A percentile compares a stretch with the other conserved stretches of the same genome.
Evolutionary conservation across 2,329 filamentous ascomycete genomes (phyloP).

Genomic region (Hymenoscyphus fraxineus): DNA sequence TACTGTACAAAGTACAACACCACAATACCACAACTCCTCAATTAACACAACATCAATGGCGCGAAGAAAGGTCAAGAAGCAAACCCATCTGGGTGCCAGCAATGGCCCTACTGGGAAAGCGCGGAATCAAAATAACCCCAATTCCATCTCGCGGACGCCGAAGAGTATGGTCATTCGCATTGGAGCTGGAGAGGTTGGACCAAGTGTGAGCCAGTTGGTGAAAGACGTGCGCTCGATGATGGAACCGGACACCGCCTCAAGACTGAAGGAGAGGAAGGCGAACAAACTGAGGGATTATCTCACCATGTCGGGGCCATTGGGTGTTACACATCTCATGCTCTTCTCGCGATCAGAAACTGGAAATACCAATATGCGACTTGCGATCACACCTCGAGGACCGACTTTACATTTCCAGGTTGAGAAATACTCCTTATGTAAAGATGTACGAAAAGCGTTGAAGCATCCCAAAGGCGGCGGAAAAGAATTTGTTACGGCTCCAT

Average conservation of each 20-base stretch:
- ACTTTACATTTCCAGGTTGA: constrained; percentile 93
- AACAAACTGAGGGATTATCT: constrained; percentile 91
- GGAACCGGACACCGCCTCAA: constrained; percentile 88
- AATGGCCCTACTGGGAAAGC: constrained; percentile 48
- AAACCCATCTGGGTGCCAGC: constrained; percentile 71
- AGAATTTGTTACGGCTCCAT: constrained; percentile 78
- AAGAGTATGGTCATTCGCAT: constrained; percentile 99
- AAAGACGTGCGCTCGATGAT: constrained; percentile 89
- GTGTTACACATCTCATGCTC: constrained; percentile 86
- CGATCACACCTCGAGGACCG: constrained; percentile 82
- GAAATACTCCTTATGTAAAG: constrained; percentile 89
- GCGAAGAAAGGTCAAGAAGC: constrained; percentile 78
- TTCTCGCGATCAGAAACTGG: constrained; percentile 87
- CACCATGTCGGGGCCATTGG: constrained; percentile 90
- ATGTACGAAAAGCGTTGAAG: constrained; percentile 78
- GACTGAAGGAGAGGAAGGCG: constrained; percentile 82
- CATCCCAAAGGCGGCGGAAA: constrained; percentile 79
- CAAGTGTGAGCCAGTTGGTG: constrained; percentile 86
- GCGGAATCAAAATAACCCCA: constrained; percentile 49
- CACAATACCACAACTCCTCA: constrained; percentile 18
- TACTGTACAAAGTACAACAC: background rate
- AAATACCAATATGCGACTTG: constrained; percentile 88
- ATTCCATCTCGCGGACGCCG: constrained; percentile 60
- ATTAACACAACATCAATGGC: constrained; percentile 57
- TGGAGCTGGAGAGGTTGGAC: constrained; percentile 87